Conservation (phyloP, 371 early-diverging fungal species). For the Zopfochytrium polystomum region DNA sequence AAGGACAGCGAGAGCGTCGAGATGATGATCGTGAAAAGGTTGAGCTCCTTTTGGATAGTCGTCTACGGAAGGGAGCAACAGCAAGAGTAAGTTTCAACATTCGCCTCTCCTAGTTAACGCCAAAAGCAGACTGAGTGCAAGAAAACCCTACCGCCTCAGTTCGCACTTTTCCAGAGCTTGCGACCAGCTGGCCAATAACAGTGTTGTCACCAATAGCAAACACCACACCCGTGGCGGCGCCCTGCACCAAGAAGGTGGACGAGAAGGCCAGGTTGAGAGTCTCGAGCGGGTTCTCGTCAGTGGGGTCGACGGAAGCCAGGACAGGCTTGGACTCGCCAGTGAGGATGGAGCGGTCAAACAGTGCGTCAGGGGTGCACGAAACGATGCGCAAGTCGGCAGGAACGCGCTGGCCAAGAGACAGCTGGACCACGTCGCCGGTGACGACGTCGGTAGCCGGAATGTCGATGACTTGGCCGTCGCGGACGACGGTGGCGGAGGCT, state of each 20-base stretch:
- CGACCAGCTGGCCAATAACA: slow-evolving; percentile 68
- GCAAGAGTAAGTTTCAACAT: neutral
- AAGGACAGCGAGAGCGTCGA: slow-evolving; percentile 57
- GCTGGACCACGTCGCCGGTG: slow-evolving; percentile 60
- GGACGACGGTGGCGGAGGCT: slow-evolving; percentile 15
- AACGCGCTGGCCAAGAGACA: slow-evolving; percentile 64
- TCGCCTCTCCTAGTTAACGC: too few relatives aligned
- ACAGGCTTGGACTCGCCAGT: slow-evolving; percentile 71
- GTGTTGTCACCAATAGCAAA: slow-evolving; percentile 61
- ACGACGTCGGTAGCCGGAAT: slow-evolving; percentile 49
- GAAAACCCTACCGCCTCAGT: slow-evolving; percentile 15
- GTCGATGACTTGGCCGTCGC: slow-evolving; percentile 47
- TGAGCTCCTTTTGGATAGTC: slow-evolving; percentile 66
- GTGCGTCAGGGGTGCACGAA: slow-evolving; percentile 53
- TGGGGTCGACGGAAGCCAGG: slow-evolving; percentile 49
- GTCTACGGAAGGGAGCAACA: slow-evolving; percentile 38
- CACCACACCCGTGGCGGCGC: slow-evolving; percentile 62
- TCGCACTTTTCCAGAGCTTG: slow-evolving; percentile 47
- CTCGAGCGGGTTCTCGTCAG: slow-evolving; percentile 63
- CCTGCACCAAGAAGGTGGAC: slow-evolving; percentile 63
- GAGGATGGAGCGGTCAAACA: slow-evolving; percentile 66
- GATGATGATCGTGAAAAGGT: slow-evolving; percentile 65
- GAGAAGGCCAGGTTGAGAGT: slow-evolving; percentile 66
- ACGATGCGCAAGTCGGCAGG: slow-evolving; percentile 69
- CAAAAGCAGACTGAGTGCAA: too few relatives aligned